Evolutionary conservation across 2,329 filamentous ascomycete species (phyloP), one percentile per base, ranked within the genome.

Genomic region (Microdochium nivale): DNA sequence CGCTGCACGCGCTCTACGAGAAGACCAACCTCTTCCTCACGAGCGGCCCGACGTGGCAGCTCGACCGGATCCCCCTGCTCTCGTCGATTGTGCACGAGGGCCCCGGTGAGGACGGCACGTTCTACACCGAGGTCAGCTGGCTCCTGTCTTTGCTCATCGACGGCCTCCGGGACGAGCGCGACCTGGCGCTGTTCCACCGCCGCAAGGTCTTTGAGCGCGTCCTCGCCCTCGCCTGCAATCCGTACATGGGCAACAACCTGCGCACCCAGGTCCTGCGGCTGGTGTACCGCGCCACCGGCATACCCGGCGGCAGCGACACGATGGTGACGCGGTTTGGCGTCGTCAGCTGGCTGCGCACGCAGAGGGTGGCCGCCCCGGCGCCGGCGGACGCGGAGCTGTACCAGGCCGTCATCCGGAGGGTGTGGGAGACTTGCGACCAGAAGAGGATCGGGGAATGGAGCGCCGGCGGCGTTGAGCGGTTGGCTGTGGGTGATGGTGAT

Each of bases 11-110:
- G 54, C 79, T 96, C 35, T 97, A 96, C 65, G 81, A 83, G 53
- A 96, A 96, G 65, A 73, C 94, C 68, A 96, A 95, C 71, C 75
- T 78, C 5, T 96, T 91, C 65, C 79, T 97, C 33, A 88, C 88
- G 23, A 83, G 83, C 49, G 80, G 83, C 0, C 91, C 92, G 1
- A 68, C 76, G 24, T 97, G 92, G 92, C 77, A 84, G 13, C 63
- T 84, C 19, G 81, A 88, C 53, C 84, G 82, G 62, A 80, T 94
- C 24, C 79, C 94, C 8, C 75, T 92, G n/a, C 81, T 82, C 24
- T 76, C 80, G 58, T 76, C 79, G 55, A 73, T 86, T 49, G 70
- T 85, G 11, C 75, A 81, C 3, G 66, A 75, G 14, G 70, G 77
- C 49, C 74, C 80, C 0, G 62, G 62, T 8, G 61, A 61, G 19